These are phyloP conservation scores for Suillus sp. DNA, from an alignment of 768 basidiomycete genomes.

Conservation along the genomic window DNA sequence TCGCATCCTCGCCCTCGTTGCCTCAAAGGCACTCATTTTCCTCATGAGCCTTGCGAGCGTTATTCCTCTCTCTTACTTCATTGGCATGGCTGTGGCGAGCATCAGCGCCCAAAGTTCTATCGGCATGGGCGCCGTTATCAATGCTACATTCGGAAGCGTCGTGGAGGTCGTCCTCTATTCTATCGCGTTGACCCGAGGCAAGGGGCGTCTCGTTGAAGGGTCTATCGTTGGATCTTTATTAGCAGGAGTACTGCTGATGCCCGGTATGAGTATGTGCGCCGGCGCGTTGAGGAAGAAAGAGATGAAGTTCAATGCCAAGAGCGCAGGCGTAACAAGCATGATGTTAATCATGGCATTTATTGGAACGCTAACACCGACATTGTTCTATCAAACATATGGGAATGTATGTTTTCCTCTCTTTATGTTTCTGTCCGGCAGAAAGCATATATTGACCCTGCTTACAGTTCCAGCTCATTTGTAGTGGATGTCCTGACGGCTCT, in stretches of 20 bases:
- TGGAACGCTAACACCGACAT: conserved; percentile 89
- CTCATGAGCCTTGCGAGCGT: conserved; percentile 83
- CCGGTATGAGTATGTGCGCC: conserved; percentile 93
- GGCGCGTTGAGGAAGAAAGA: conserved; percentile 90
- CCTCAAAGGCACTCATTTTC: conserved; percentile 81
- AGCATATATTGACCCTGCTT: conserved; percentile 18
- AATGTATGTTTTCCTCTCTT: conserved; percentile 62
- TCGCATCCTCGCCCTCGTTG: conserved; percentile 64
- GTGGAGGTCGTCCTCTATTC: conserved; percentile 94
- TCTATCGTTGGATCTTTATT: conserved; percentile 94
- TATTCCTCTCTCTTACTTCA: conserved; percentile 98
- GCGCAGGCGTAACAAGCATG: conserved; percentile 97
- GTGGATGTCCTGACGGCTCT: conserved; percentile 62
- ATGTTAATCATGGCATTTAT: conserved; percentile 99
- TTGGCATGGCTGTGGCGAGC: conserved; percentile 99
- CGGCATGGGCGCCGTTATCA: conserved; percentile 99
- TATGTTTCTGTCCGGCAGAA: conserved; percentile 5
- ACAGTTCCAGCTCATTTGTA: conserved; percentile 87
- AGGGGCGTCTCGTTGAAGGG: conserved; percentile 94
- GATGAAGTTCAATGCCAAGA: conserved; percentile 98
- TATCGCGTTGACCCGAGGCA: conserved; percentile 87
- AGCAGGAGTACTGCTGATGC: conserved; percentile 96
- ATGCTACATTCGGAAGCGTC: conserved; percentile 97
- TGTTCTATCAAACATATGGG: conserved; percentile 98
- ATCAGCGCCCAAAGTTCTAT: conserved; percentile 99